A percentile compares a stretch with the other conserved stretches of the same genome.
These are phyloP conservation scores for Nannizziopsis arthrosporioides DNA, from an alignment of 2,329 filamentous ascomycete species.

Conservation along the genomic window DNA sequence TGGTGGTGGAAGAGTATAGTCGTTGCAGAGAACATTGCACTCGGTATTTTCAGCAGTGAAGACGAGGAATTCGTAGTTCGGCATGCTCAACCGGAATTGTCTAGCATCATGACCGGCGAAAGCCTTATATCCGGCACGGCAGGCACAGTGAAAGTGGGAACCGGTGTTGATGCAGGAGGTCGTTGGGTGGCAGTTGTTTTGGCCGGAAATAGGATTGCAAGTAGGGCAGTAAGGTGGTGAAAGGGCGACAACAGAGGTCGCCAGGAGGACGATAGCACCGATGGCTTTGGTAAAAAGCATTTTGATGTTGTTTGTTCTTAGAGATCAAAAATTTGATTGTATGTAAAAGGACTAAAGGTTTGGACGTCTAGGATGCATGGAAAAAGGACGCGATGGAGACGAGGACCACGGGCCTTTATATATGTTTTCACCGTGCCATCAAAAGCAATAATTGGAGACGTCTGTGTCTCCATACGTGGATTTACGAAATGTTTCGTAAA, in stretches of 20 bases:
- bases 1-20: conserved; percentile 22
- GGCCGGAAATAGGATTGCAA: conserved; percentile 31
- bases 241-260: conserved; percentile 14
- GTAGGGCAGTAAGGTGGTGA: conserved; percentile 23
- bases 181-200: conserved; percentile 33
- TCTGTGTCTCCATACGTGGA: no score
- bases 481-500: no score
- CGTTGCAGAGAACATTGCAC: conserved; percentile 29
- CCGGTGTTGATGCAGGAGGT: conserved; percentile 37
- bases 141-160: conserved; percentile 31
- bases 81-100: conserved; percentile 31
- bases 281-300: conserved; percentile 23
- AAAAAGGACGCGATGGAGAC: neutral
- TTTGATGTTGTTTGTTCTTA: conserved; percentile 8
- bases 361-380: neutral
- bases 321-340: neutral
- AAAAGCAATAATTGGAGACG: no score
- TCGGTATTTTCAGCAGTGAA: conserved; percentile 27
- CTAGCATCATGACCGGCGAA: conserved; percentile 2
- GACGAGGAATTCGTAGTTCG: conserved; percentile 31
- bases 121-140: conserved; percentile 33
- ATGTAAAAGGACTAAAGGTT: neutral
- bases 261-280: conserved; percentile 20
- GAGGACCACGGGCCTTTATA: conserved; percentile 1
- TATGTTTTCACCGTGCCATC: neutral